Conservation (phyloP, 1,284 basidiomycete species). For the Porogramme epimiltina region DNA sequence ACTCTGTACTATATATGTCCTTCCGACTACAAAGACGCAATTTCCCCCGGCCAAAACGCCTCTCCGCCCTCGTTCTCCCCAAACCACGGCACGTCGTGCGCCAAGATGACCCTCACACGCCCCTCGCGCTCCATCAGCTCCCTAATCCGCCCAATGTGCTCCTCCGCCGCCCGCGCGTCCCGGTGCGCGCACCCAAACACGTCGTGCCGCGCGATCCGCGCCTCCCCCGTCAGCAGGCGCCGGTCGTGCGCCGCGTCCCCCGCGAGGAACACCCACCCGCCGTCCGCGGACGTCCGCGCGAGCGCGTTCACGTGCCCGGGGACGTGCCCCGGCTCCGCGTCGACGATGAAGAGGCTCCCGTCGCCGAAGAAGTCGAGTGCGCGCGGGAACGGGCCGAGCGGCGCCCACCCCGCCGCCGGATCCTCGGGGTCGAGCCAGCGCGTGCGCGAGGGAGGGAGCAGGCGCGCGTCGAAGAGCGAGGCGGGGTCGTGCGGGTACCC, state of each 20-base stretch:
- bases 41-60: slow-evolving; percentile 44
- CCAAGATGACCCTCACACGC: slow-evolving; percentile 48
- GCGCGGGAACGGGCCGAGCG: slow-evolving; percentile 48
- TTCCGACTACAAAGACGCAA: slow-evolving; percentile 9
- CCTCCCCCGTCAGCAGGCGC: slow-evolving; percentile 49
- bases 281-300: slow-evolving; percentile 55
- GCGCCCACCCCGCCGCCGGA: slow-evolving; percentile 25
- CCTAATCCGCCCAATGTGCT: slow-evolving; percentile 43
- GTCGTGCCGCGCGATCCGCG: slow-evolving; percentile 37
- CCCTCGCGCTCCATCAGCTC: slow-evolving; percentile 36
- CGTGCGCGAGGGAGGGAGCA: slow-evolving; percentile 47
- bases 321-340: slow-evolving; percentile 53
- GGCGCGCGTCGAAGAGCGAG: slow-evolving; percentile 35
- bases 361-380: slow-evolving; percentile 57
- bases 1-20: too few relatives aligned
- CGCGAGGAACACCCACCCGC: slow-evolving; percentile 58
- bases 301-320: slow-evolving; percentile 55
- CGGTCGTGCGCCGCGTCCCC: slow-evolving; percentile 60
- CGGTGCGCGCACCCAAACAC: slow-evolving; percentile 43
- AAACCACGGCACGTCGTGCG: slow-evolving; percentile 58
- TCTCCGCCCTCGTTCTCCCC: slow-evolving; percentile 39
- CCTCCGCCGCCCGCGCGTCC: slow-evolving; percentile 43
- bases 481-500: slow-evolving; percentile 46
- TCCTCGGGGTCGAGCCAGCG: slow-evolving; percentile 25
- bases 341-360: slow-evolving; percentile 56